Evolutionary conservation across 31 red algal species (phyloP).

Genomic region (Endocladia muricata): DNA sequence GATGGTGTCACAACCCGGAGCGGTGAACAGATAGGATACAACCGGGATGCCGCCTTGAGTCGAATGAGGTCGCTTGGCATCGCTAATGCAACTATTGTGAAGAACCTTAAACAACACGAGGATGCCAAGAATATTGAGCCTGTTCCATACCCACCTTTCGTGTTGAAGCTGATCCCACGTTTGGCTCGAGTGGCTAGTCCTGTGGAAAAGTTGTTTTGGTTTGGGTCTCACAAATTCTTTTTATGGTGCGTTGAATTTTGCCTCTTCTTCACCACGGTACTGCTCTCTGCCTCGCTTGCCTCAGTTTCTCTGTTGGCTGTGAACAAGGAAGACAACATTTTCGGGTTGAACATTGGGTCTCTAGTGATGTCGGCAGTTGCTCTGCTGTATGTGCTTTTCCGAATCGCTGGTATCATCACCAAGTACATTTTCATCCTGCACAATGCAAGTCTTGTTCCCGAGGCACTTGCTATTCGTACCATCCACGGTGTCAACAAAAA

Average conservation of each 20-base stretch:
- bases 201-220: conserved; percentile 81
- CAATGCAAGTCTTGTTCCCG: conserved; percentile 77
- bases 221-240: conserved; percentile 81
- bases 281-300: conserved; percentile 42
- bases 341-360: conserved; percentile 28
- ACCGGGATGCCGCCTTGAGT: too few species aligned
- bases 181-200: conserved; percentile 54
- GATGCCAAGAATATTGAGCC: conserved; percentile 39
- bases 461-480: conserved; percentile 50
- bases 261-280: conserved; percentile 80
- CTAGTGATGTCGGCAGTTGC: conserved; percentile 27
- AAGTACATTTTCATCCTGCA: conserved; percentile 76
- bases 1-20: too few species aligned
- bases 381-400: conserved; percentile 65
- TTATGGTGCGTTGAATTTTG: conserved; percentile 78
- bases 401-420: conserved; percentile 66
- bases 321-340: background rate
- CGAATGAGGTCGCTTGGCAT: conserved; percentile 21
- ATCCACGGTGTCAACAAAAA: conserved; percentile 40
- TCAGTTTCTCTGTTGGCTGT: conserved; percentile 30
- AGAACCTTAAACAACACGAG: conserved; percentile 34
- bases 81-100: conserved; percentile 50
- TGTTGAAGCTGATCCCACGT: conserved; percentile 52
- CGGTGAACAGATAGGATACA: too few species aligned
- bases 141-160: conserved; percentile 21